Conservation (phyloP, 1,284 basidiomycete species). For the Athelia psychrophila region DNA sequence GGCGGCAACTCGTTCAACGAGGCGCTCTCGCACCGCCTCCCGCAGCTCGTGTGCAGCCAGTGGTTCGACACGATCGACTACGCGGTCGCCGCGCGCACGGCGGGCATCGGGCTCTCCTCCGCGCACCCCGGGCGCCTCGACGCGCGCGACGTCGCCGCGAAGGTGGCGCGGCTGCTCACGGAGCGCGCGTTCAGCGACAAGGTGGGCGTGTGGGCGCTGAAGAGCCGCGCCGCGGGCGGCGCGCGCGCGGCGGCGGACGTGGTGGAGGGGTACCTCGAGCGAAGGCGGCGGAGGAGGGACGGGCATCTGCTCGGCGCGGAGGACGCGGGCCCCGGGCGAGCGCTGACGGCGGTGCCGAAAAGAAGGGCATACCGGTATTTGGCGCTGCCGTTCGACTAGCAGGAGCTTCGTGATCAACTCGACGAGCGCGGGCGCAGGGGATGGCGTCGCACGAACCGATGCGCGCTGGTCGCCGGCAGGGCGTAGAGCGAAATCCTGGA, state of each 20-base stretch:
- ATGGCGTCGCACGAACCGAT: too few species aligned
- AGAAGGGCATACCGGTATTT: too few species aligned
- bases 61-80: slow-evolving; percentile 1
- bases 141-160: not conserved
- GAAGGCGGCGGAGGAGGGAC: too few species aligned
- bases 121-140: not conserved
- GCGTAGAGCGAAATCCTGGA: too few species aligned
- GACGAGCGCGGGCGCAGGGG: too few species aligned
- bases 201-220: not conserved
- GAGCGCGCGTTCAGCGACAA: not conserved
- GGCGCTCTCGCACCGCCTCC: not conserved
- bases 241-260: not conserved
- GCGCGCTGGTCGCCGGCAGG: too few species aligned
- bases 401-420: too few species aligned
- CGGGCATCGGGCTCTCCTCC: not conserved
- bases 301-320: too few species aligned
- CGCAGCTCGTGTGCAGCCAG: not conserved
- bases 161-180: not conserved
- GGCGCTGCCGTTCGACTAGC: too few species aligned
- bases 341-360: too few species aligned
- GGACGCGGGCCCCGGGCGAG: too few species aligned
- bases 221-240: not conserved
- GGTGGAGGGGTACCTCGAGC: too few species aligned
- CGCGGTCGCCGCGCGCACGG: not conserved
- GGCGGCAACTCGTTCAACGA: not conserved